phyloP scores from a whole-genome alignment of 495 filamentous ascomycete species.

The Aspergillus kassunensis region DNA sequence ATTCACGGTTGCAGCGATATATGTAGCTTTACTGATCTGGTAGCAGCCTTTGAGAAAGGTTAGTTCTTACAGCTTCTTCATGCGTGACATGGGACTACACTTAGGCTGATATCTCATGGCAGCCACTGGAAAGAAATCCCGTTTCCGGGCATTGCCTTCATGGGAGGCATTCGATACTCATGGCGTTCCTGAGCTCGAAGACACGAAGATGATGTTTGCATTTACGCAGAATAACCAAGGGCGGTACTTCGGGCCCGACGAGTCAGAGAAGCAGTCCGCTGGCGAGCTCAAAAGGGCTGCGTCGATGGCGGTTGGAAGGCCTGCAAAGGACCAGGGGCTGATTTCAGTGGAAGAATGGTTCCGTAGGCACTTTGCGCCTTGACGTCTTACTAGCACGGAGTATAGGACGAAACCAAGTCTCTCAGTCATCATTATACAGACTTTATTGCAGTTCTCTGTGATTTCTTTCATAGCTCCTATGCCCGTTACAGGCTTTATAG shows the following conservation, averaged over 20 bases:
- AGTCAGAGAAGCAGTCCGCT: not conserved
- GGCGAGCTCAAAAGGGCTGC: not conserved
- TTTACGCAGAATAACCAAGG: not conserved
- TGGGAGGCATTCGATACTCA: not conserved
- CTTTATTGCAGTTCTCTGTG: no score
- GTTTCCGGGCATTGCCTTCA: not conserved
- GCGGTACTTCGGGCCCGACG: not conserved
- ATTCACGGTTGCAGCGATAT: conserved; percentile 13
- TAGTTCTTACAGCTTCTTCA: no score
- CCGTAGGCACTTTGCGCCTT: not conserved
- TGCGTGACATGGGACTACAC: no score
- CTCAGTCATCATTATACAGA: no score
- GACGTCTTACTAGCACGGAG: no score
- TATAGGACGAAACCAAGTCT: no score
- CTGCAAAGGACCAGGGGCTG: not conserved
- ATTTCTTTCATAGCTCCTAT: no score
- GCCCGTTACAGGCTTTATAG: no score
- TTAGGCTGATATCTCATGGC: no score
- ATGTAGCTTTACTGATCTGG: not conserved
- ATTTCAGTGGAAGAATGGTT: not conserved
- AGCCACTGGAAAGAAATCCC: not conserved
- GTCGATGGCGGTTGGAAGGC: not conserved
- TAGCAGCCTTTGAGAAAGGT: not conserved
- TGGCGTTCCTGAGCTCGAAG: not conserved
- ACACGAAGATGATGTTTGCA: not conserved